Evolutionary conservation across 176 grass and related monocot species (phyloP).

Genomic region (Zoysia japonica): DNA sequence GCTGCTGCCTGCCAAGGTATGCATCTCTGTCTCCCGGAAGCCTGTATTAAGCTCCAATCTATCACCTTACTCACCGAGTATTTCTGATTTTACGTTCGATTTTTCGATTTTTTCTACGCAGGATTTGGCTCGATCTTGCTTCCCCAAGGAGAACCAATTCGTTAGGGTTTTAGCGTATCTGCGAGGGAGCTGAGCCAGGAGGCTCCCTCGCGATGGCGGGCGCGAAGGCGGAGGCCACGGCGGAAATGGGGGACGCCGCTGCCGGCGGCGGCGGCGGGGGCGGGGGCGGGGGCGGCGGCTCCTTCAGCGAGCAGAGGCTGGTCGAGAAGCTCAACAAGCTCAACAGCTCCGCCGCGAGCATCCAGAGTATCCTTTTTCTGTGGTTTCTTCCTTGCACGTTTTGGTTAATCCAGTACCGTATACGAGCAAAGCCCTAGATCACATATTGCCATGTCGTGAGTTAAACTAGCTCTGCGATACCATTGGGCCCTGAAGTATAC

Average conservation of each 20-base stretch:
- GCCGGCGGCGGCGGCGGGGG: background rate
- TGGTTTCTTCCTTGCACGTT: constrained; percentile 6
- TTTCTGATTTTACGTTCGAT: constrained; percentile 8
- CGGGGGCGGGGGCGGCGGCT: background rate
- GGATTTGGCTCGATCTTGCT: constrained; percentile 20
- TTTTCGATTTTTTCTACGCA: background rate
- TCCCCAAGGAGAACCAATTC: background rate
- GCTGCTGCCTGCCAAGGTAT: constrained; percentile 10
- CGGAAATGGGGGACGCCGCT: constrained; percentile 26
- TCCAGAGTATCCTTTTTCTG: constrained; percentile 82
- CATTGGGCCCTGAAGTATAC: background rate
- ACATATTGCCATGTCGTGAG: constrained; percentile 17
- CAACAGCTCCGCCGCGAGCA: constrained; percentile 88
- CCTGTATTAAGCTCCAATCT: background rate
- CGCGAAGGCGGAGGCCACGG: constrained; percentile 36
- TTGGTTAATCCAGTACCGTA: constrained; percentile 22
- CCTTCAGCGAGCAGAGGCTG: constrained; percentile 80
- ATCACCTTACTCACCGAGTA: background rate
- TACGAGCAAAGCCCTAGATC: constrained; percentile 26
- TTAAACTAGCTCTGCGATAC: background rate
- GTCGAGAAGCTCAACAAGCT: constrained; percentile 85
- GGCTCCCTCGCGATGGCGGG: constrained; percentile 35
- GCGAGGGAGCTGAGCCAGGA: constrained; percentile 3
- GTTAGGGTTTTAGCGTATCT: constrained; percentile 23
- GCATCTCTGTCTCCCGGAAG: background rate